A percentile compares a stretch with the other conserved stretches of the same genome.
phyloP scores from a whole-genome alignment of 2,329 filamentous ascomycete species.

The Metarhizium album region DNA sequence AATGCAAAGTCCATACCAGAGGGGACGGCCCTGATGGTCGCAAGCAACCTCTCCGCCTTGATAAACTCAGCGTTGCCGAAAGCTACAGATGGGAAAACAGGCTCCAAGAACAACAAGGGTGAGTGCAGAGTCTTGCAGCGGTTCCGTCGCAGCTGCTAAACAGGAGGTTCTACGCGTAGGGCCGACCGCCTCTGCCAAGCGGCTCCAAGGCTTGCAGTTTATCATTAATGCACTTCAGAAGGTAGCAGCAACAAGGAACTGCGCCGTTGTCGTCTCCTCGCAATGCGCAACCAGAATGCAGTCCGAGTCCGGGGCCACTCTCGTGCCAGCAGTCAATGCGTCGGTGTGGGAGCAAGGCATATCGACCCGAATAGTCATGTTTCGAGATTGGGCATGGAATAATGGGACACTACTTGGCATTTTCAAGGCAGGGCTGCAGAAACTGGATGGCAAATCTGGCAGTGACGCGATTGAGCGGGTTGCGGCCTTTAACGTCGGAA shows the following conservation, averaged over 20 bases:
- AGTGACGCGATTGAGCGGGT: conserved; percentile 29
- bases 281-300: conserved; percentile 78
- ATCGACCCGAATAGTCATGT: conserved; percentile 62
- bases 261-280: conserved; percentile 65
- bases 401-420: conserved; percentile 35
- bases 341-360: conserved; percentile 72
- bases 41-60: conserved; percentile 69
- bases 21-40: conserved; percentile 56
- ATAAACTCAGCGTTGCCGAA: conserved; percentile 69
- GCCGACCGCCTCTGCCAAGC: conserved; percentile 27
- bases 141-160: background rate
- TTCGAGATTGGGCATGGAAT: conserved; percentile 61
- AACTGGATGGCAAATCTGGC: conserved; percentile 43
- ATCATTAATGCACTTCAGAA: conserved; percentile 64
- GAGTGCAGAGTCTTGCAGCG: background rate
- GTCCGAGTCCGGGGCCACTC: conserved; percentile 50
- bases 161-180: conserved; percentile 16
- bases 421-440: conserved; percentile 54
- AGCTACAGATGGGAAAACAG: conserved; percentile 28
- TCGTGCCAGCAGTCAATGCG: conserved; percentile 66
- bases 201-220: conserved; percentile 43
- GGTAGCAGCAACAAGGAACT: conserved; percentile 60
- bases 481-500: conserved; percentile 38
- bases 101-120: conserved; percentile 30
- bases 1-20: conserved; percentile 50